Base-by-base conservation (phyloP, 169 alveolate species). In the Sarcocystis neurona region DNA sequence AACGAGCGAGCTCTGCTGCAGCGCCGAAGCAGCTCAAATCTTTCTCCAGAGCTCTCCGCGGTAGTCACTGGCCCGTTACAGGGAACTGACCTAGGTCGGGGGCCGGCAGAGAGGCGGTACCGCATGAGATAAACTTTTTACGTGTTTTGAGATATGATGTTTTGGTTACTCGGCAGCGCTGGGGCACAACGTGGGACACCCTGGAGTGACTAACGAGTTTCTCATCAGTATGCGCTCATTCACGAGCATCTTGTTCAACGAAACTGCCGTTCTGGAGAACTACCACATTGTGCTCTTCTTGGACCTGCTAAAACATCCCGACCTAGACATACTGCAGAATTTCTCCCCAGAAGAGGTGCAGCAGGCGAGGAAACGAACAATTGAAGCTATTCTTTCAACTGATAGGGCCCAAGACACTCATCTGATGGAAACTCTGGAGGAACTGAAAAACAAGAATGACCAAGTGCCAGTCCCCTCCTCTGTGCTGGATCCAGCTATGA, bases 141-240 rank as follows among this genome's bases (percentile, higher is more conserved):
- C 20, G 63, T 12, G 63, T 20, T 37, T 75, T 41, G n/a, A 60
- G 44, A 2, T 82, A 34, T 58, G 58, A 50, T 37, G 37, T 46
- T 43, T n/a, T n/a, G n/a, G n/a, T n/a, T n/a, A n/a, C n/a, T n/a
- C 44, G 60, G 97, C 99, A 39, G 93, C 98, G 20, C 84, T 97
- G 72, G 98, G 97, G 2, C 99, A 97, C 90, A 98, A 97, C 85
- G 97, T 96, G 27, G 99, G 99, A 0, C 99, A 97, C 84, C 98
- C 98, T 8, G 99, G 98, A 2, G 93, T 94, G 84, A 95, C 97
- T 34, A 97, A 96, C 77, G 92, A 93, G 0, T 95, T 93, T 80
- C 90, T 96, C 39, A 85, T 95, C 0, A 92, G 92, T 53, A 93
- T 96, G 46, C 91, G 94, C 27, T 94, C 93, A 85, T 94, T 94